Percentiles rank a stretch among this genome's conserved stretches.
Evolutionary conservation across 164 flowering plant species (phyloP).

Genomic region (Houttuynia cordata): DNA sequence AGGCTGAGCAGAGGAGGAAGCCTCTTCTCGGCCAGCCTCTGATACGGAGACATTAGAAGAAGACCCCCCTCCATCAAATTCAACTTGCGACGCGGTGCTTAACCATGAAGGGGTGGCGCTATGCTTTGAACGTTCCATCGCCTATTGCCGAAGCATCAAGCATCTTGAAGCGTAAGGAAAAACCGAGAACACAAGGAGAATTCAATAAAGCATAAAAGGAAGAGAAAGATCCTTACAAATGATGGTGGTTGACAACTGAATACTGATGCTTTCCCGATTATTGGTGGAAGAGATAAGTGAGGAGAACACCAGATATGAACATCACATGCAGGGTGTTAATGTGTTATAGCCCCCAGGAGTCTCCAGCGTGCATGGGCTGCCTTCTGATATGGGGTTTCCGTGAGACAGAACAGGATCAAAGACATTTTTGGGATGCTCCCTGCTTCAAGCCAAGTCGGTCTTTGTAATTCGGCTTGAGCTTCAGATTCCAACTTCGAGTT

Average conservation of each 20-base stretch:
- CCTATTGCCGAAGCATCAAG: background rate
- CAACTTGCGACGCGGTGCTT: conserved; percentile 20
- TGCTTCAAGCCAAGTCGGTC: no score
- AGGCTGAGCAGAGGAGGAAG: conserved; percentile 2
- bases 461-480: no score
- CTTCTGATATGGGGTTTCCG: no score
- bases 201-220: no score
- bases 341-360: background rate
- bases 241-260: background rate
- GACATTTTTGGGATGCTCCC: no score
- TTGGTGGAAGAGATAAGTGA: background rate
- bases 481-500: no score
- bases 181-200: no score
- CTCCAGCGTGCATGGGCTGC: background rate
- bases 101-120: conserved; percentile 26
- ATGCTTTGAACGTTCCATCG: conserved; percentile 24
- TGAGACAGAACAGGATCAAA: no score
- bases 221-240: background rate
- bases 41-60: background rate
- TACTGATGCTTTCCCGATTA: background rate
- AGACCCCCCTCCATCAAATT: conserved; percentile 11
- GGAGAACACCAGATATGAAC: background rate
- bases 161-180: background rate
- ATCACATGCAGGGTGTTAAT: background rate
- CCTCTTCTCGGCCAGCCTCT: conserved; percentile 3